phyloP scores from a whole-genome alignment of 768 basidiomycete species.

The Calocybe gangraenosa region DNA sequence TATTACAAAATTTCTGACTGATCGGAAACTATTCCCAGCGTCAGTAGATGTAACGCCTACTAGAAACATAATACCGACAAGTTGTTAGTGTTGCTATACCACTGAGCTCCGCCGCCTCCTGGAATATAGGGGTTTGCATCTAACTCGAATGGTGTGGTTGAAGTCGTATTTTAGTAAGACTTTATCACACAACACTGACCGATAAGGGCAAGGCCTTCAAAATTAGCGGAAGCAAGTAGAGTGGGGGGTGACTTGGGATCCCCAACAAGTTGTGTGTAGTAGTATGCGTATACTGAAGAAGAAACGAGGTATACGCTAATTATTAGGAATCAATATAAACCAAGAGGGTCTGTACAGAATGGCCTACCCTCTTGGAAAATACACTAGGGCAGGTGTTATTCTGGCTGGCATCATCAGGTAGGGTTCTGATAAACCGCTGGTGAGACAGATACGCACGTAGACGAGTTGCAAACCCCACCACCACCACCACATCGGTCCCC shows the following conservation, averaged over 20 bases:
- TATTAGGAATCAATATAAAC: not conserved
- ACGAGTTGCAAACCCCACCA: constrained; percentile 40
- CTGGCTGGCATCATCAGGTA: constrained; percentile 27
- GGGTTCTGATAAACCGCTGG: not conserved
- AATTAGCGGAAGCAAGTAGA: constrained; percentile 54
- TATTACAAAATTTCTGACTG: constrained; percentile 70
- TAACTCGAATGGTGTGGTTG: constrained; percentile 17
- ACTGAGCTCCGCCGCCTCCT: constrained; percentile 51
- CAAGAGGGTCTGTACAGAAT: not conserved
- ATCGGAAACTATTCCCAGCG: constrained; percentile 46
- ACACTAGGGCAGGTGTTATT: constrained; percentile 66
- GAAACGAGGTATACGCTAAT: constrained; percentile 65
- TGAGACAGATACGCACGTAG: constrained; percentile 41
- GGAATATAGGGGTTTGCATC: constrained; percentile 73
- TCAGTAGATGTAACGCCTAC: not conserved
- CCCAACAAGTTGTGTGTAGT: constrained; percentile 76
- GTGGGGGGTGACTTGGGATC: constrained; percentile 67
- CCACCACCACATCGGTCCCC: constrained; percentile 61
- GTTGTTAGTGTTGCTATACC: constrained; percentile 60
- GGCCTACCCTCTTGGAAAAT: constrained; percentile 66
- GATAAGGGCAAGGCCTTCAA: constrained; percentile 70
- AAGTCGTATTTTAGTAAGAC: not conserved
- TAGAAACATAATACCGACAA: constrained; percentile 37
- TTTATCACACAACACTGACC: constrained; percentile 34
- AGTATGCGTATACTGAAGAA: constrained; percentile 44